Base-by-base conservation (phyloP, 2,329 filamentous ascomycete genomes). In the Xylariales sp. region DNA sequence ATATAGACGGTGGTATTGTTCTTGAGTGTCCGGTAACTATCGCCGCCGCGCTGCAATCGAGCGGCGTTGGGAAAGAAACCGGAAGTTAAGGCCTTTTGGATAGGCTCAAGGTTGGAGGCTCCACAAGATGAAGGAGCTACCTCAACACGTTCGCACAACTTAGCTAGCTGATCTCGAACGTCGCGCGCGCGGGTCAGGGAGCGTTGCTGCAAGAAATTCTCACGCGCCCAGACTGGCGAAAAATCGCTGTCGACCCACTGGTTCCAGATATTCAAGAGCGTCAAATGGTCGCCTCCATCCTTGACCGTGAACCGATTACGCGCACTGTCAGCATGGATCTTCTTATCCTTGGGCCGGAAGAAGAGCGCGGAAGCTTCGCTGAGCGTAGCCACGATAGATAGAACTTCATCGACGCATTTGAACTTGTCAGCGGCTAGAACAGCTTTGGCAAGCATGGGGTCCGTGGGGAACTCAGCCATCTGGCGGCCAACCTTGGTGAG, bases 51-150 rank as follows among this genome's bases (percentile, higher is more conserved):
- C 77, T 96, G 91, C 63, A 99, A 81, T 2, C 93, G 85, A 1
- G 94, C 94, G 0, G 94, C 94, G 78, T 98, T 97, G 18, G 93
- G 90, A 84, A 98, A 98, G 85, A 97, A 99, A 1, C 95, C 96
- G 0, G 94, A 90, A 0, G 93, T 94, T 61, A 99, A 87, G 12
- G 94, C 91, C 68, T 97, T 94, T 75, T 94, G 91, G 73, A 98
- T 94, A 0, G 93, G 92, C 5, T 89, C 82, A 18, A 93, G 80
- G 78, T 97, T 94, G 58, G 83, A 85, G 1, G 89, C 84, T 4
- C 93, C 93, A 70, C 86, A 89, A 12, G 87, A 87, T 1, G 90
- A 91, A 2, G 89, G 87, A 0, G 87, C 85, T 5, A 98, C 92
- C 80, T 97, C 96, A 32, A 98, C 93, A 3, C 94, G 90, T 74